Conservation (phyloP, 202 grass and related monocot species). For the Digitaria exilis region DNA sequence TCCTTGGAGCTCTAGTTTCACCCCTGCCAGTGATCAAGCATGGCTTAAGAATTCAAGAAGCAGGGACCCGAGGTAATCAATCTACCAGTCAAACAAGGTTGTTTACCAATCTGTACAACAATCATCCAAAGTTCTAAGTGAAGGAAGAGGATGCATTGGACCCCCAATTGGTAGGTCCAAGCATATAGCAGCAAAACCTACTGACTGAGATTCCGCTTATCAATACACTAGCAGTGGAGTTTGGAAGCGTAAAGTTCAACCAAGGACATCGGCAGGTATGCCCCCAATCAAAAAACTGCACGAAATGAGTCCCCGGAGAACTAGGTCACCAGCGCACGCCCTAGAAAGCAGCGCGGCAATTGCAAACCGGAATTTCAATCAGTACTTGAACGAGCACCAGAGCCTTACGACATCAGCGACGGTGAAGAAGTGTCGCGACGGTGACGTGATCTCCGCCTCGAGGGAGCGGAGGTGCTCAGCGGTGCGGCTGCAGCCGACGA, state of each 20-base stretch:
- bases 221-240: background rate
- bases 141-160: background rate
- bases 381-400: background rate
- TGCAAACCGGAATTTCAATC: background rate
- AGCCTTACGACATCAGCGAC: constrained; percentile 62
- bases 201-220: background rate
- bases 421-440: constrained; percentile 75
- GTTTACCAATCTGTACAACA: background rate
- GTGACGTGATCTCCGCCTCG: constrained; percentile 63
- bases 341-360: background rate
- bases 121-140: background rate
- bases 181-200: constrained; percentile 2
- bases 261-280: background rate
- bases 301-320: background rate
- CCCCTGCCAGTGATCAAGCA: too few relatives aligned
- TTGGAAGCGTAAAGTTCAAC: background rate
- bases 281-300: background rate
- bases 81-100: background rate
- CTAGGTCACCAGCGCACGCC: constrained; percentile 13
- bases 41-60: constrained; percentile 3
- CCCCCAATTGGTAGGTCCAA: constrained; percentile 5
- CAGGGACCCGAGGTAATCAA: background rate
- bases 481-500: constrained; percentile 86
- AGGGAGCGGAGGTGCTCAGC: constrained; percentile 67
- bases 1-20: too few relatives aligned